Conservation (phyloP, 306 rosid genomes). For the Lathyrus sativus region DNA sequence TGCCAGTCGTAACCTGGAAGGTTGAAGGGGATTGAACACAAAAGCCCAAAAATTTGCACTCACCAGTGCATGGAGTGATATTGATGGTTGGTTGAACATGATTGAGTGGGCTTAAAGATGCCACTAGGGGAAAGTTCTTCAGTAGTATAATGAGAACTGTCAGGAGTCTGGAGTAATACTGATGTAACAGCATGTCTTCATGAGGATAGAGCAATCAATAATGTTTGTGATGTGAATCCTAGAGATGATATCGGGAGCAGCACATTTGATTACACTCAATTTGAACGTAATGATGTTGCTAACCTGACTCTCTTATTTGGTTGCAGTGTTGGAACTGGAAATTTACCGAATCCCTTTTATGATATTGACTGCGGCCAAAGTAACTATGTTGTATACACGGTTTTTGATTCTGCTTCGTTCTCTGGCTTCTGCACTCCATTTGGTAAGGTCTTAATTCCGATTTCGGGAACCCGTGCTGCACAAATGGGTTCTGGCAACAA, state of each 20-base stretch:
- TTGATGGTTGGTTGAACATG: too few relatives aligned
- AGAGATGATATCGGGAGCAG: background rate
- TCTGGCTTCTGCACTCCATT: background rate
- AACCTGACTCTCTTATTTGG: background rate
- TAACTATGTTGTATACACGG: background rate
- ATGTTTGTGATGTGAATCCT: background rate
- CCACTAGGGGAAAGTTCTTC: too few relatives aligned
- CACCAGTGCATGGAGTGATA: too few relatives aligned
- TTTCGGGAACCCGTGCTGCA: background rate
- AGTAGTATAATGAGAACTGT: too few relatives aligned
- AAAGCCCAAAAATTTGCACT: too few relatives aligned
- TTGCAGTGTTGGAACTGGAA: background rate
- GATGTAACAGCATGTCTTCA: too few relatives aligned
- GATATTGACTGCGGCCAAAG: background rate
- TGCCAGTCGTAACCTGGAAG: too few relatives aligned
- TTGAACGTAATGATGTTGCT: background rate
- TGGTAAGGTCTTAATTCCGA: background rate
- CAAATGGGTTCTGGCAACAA: accelerated
- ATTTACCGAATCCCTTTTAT: background rate
- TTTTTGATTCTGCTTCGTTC: background rate
- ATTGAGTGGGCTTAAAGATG: too few relatives aligned
- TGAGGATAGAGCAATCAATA: too few relatives aligned
- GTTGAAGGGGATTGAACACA: too few relatives aligned
- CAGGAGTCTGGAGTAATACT: too few relatives aligned
- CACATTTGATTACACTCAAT: background rate